These are phyloP conservation scores for Smittium culicis DNA, from an alignment of 371 early-diverging fungal genomes.

Conservation along the genomic window DNA sequence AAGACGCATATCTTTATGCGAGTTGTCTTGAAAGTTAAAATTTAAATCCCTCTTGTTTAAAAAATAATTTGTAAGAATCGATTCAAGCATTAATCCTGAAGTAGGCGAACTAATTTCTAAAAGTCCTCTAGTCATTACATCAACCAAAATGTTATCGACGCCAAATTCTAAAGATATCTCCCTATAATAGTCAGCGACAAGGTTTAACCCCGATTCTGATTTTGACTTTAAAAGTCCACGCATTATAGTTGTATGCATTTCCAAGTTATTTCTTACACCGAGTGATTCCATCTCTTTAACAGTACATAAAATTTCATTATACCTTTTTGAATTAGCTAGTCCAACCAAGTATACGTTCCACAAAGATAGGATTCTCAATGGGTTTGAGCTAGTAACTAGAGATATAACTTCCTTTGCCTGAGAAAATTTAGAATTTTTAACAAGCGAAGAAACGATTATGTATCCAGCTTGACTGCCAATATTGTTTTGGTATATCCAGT, in stretches of 20 bases:
- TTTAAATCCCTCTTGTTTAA: neutral
- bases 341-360: neutral
- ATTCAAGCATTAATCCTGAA: neutral
- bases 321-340: neutral
- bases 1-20: no score
- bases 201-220: neutral
- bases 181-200: neutral
- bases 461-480: neutral
- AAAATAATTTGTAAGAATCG: neutral
- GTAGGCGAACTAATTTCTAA: neutral
- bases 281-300: neutral
- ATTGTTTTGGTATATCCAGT: neutral
- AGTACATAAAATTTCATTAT: neutral
- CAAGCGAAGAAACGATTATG: neutral
- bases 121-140: neutral
- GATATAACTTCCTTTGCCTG: neutral
- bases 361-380: neutral
- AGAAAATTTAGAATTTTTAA: neutral
- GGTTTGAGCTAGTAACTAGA: neutral
- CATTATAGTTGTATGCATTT: neutral
- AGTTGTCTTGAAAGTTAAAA: no score
- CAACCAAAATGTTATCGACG: neutral
- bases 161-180: neutral
- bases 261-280: neutral
- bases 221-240: neutral